phyloP scores from a whole-genome alignment of 2,329 filamentous ascomycete genomes.

The Immersiporthe knoxdaviesiana region DNA sequence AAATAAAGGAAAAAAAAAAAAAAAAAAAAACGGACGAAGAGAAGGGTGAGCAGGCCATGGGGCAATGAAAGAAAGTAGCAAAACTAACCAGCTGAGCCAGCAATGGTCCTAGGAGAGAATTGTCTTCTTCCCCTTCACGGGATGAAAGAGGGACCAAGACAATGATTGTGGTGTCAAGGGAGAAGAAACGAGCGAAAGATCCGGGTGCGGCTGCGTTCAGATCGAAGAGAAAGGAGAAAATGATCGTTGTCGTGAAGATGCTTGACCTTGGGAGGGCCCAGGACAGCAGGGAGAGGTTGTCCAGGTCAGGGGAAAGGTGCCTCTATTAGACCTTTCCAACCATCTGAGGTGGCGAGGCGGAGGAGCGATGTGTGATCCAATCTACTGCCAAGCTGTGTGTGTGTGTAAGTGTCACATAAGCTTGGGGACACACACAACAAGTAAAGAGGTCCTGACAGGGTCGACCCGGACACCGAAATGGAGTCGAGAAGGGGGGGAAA shows the following conservation, averaged over 20 bases:
- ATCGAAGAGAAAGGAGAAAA: constrained; percentile 7
- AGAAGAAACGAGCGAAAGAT: not conserved
- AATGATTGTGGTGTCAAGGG: not conserved
- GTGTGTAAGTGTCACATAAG: constrained; percentile 11
- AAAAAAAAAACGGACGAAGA: too few relatives aligned
- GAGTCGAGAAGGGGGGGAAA: not conserved
- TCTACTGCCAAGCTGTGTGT: constrained; percentile 11
- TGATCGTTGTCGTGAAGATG: not conserved
- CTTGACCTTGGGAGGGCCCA: not conserved
- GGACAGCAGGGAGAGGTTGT: not conserved
- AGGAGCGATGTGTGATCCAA: constrained; percentile 14
- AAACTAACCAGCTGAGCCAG: constrained; percentile 4
- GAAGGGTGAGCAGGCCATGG: not conserved
- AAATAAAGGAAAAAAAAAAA: too few relatives aligned
- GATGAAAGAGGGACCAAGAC: not conserved
- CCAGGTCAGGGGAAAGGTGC: constrained; percentile 12
- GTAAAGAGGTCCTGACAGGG: constrained; percentile 20
- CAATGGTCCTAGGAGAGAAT: not conserved
- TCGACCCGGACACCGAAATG: constrained; percentile 9
- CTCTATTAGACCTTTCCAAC: constrained; percentile 3
- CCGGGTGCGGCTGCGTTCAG: constrained; percentile 8
- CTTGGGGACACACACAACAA: not conserved
- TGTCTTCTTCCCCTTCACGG: not conserved
- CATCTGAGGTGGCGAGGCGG: constrained; percentile 8
- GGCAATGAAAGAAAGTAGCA: not conserved